These are phyloP conservation scores for Celoporthe dispersa DNA, from an alignment of 2,329 filamentous ascomycete genomes.

Conservation along the genomic window DNA sequence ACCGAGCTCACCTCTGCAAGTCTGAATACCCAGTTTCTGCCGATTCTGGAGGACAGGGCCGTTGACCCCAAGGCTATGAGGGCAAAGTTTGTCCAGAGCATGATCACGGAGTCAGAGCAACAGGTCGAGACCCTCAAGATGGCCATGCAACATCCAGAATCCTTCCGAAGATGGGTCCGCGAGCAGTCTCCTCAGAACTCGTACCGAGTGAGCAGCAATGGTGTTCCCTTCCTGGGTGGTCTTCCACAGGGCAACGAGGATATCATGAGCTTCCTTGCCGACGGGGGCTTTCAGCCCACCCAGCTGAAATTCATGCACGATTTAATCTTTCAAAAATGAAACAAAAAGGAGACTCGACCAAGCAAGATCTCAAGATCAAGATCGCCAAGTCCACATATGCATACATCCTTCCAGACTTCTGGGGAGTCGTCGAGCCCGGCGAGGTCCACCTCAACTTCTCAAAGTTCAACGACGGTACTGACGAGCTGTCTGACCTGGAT, in stretches of 20 bases:
- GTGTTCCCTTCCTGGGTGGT: conserved; percentile 52
- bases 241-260: conserved; percentile 57
- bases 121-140: conserved; percentile 57
- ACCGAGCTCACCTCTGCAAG: conserved; percentile 53
- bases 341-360: conserved; percentile 57
- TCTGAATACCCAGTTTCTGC: conserved; percentile 71
- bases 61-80: conserved; percentile 50
- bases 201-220: conserved; percentile 45
- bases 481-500: conserved; percentile 58
- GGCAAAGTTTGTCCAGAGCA: conserved; percentile 50
- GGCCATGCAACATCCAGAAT: conserved; percentile 53
- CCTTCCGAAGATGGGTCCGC: conserved; percentile 59
- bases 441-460: conserved; percentile 73
- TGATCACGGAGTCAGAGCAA: conserved; percentile 53
- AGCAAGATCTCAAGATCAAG: conserved; percentile 62
- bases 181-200: conserved; percentile 42
- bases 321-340: conserved; percentile 52
- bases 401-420: conserved; percentile 72
- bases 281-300: conserved; percentile 62
- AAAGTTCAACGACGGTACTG: conserved; percentile 61
- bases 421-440: conserved; percentile 61
- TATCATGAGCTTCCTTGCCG: conserved; percentile 56
- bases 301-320: conserved; percentile 54
- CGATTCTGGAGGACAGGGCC: conserved; percentile 67
- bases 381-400: conserved; percentile 65